phyloP scores from a whole-genome alignment of 2,329 filamentous ascomycete genomes.

The Claviceps sp. region DNA sequence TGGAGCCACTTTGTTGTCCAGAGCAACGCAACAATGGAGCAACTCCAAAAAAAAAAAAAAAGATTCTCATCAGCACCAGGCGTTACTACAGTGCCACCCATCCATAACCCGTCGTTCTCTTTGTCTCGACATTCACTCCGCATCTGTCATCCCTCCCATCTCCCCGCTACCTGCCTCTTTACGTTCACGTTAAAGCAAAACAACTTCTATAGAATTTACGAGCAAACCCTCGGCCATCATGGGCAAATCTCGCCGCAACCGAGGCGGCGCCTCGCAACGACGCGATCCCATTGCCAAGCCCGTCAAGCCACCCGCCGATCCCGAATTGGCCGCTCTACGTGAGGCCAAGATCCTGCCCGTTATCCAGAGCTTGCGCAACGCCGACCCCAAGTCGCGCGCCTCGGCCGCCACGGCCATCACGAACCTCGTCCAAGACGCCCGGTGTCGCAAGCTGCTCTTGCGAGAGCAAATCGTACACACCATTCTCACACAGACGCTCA shows the following conservation, averaged over 20 bases:
- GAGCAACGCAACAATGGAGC: neutral
- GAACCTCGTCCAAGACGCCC: conserved; percentile 47
- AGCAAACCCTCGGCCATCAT: conserved; percentile 21
- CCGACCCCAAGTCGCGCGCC: conserved; percentile 45
- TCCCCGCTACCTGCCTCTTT: too few species aligned
- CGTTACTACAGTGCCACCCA: too few species aligned
- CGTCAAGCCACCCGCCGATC: conserved; percentile 48
- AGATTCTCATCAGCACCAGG: neutral
- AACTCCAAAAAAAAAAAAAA: neutral
- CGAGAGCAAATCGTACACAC: conserved; percentile 53
- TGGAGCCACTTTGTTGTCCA: neutral
- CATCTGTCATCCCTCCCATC: too few species aligned
- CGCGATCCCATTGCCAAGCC: conserved; percentile 43
- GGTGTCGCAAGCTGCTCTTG: conserved; percentile 50
- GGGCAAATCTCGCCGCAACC: conserved; percentile 46
- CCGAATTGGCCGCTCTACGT: conserved; percentile 48
- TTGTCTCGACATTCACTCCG: too few species aligned
- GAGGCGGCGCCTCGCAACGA: conserved; percentile 33
- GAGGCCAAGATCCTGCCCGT: conserved; percentile 51
- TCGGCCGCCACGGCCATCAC: conserved; percentile 45
- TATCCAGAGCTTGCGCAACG: conserved; percentile 44
- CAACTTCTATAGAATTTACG: neutral
- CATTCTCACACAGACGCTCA: conserved; percentile 49
- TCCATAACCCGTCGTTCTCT: too few species aligned
- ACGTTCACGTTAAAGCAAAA: neutral